Evolutionary conservation across 2,329 filamentous ascomycete species (phyloP).

Genomic region (Hortaea werneckii): DNA sequence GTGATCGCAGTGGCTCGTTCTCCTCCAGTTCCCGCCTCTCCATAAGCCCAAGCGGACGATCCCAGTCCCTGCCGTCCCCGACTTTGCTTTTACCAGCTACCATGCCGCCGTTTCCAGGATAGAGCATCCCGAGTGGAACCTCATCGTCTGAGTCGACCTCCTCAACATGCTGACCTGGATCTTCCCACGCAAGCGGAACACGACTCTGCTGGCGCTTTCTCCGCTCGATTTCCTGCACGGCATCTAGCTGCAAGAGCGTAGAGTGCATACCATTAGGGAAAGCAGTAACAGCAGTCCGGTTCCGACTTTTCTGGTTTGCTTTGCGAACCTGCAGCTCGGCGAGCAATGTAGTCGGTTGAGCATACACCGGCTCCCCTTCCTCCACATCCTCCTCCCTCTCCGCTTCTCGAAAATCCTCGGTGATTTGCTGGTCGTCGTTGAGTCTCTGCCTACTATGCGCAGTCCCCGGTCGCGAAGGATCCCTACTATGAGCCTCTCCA

Average conservation of each 20-base stretch:
- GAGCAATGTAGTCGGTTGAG: constrained; percentile 77
- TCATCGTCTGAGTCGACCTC: constrained; percentile 61
- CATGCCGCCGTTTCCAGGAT: constrained; percentile 47
- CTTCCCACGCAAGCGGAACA: constrained; percentile 87
- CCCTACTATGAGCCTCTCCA: constrained; percentile 8
- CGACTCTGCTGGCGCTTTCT: constrained; percentile 63
- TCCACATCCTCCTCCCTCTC: constrained; percentile 34
- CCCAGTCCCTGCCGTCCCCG: constrained; percentile 36
- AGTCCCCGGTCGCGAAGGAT: constrained; percentile 2
- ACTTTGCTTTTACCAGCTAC: constrained; percentile 36
- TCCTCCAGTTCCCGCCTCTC: constrained; percentile 80
- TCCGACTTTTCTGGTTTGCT: constrained; percentile 73
- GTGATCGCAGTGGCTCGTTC: constrained; percentile 73
- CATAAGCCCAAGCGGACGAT: constrained; percentile 61
- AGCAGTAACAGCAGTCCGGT: constrained; percentile 53
- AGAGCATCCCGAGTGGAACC: constrained; percentile 75
- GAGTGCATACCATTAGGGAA: constrained; percentile 75
- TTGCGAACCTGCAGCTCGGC: constrained; percentile 89
- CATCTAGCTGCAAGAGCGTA: constrained; percentile 81
- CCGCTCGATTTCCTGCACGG: constrained; percentile 75
- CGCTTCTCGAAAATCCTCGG: constrained; percentile 37
- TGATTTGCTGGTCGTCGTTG: constrained; percentile 26
- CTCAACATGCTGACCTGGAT: constrained; percentile 32
- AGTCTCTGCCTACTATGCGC: constrained; percentile 2
- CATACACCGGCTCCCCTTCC: constrained; percentile 46